Percentiles rank a stretch among this genome's conserved stretches.
Evolutionary conservation across 2,329 filamentous ascomycete species (phyloP).

Genomic region (Sporothrix sp.): DNA sequence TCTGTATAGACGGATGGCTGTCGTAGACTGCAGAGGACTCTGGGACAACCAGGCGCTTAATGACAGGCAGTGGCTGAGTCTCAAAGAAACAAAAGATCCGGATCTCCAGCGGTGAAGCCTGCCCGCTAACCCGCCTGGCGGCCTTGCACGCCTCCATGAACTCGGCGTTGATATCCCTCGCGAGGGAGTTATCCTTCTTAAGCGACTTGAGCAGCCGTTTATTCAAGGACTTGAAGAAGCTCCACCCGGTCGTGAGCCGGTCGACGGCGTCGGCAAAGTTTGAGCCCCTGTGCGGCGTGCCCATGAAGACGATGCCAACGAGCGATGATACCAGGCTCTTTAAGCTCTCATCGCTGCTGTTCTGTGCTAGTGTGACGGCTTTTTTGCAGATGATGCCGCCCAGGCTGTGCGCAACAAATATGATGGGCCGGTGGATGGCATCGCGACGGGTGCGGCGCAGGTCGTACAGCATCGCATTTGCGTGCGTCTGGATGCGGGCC

Average conservation of each 20-base stretch:
- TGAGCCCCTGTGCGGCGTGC: conserved; percentile 8
- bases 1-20: background rate
- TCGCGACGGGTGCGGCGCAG: background rate
- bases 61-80: background rate
- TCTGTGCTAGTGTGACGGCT: background rate
- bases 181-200: background rate
- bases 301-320: conserved; percentile 6
- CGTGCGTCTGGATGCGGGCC: background rate
- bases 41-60: background rate
- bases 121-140: too few species aligned
- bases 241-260: background rate
- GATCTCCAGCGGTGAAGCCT: too few species aligned
- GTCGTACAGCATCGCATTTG: background rate
- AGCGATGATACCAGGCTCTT: background rate
- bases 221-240: background rate
- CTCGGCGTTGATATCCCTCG: background rate
- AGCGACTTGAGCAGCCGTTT: background rate
- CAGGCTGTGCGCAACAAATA: conserved; percentile 26
- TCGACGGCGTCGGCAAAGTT: background rate
- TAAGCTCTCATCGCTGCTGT: background rate
- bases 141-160: background rate
- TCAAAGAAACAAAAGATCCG: conserved; percentile 6
- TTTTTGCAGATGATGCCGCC: conserved; percentile 17
- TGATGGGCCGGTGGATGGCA: conserved; percentile 19
- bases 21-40: background rate